Evolutionary conservation across 805 yeast genomes (phyloP).

Genomic region (Barnettozyma vustinii): DNA sequence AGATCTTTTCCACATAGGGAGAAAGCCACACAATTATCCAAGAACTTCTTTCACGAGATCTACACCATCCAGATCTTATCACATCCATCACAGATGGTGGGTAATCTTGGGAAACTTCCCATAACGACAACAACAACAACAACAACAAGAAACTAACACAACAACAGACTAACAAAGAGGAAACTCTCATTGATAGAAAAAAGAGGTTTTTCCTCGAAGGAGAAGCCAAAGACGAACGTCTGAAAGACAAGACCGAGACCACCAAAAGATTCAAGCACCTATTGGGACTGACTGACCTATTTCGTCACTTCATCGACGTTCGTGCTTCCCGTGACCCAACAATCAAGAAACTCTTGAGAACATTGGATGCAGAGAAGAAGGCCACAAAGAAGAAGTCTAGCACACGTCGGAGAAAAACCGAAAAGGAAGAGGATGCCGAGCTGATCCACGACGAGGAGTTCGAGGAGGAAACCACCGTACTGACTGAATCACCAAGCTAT

Average conservation of each 20-base stretch:
- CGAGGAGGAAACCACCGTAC: conserved; percentile 58
- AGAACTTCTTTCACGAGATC: background rate
- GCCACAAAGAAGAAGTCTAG: conserved; percentile 24
- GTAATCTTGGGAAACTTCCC: background rate
- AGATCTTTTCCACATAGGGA: background rate
- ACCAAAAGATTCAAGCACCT: conserved; percentile 76
- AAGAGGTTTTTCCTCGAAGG: conserved; percentile 42
- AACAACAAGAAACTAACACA: background rate
- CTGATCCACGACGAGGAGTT: conserved; percentile 75
- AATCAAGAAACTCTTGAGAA: conserved; percentile 55
- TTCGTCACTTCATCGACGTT: conserved; percentile 81
- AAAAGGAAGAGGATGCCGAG: conserved; percentile 94
- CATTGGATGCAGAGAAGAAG: conserved; percentile 47
- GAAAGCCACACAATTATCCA: background rate
- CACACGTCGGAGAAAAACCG: conserved; percentile 76
- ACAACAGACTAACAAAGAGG: conserved; percentile 4
- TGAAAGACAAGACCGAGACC: conserved; percentile 57
- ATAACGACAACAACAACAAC: background rate
- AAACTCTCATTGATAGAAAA: conserved; percentile 36
- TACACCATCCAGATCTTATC: background rate
- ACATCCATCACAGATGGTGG: background rate
- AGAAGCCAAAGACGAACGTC: conserved; percentile 55
- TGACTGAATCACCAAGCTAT: conserved; percentile 81
- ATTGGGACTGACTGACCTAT: conserved; percentile 76
- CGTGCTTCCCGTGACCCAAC: conserved; percentile 74